Evolutionary conservation across 805 yeast species (phyloP), one percentile per base, ranked within the genome.

Genomic region (Limtongia smithiae): DNA sequence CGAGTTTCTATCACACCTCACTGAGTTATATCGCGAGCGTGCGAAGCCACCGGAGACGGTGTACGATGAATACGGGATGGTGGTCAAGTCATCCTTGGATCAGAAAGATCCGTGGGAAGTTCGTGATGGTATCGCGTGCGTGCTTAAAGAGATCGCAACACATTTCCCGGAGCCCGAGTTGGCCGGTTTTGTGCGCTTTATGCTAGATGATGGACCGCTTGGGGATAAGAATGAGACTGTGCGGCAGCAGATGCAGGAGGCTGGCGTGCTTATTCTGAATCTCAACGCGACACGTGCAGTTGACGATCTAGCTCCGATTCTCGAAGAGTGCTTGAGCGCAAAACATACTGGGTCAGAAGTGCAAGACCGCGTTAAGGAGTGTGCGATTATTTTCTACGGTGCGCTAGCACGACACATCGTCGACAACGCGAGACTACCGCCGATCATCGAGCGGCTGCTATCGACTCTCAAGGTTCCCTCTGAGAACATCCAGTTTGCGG

Each of bases 321-420:
- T 93, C 60, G 97, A 91, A 66, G 62, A 66, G 5, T 78, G 84
- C 31, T 73, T 87, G 40, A 51, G 44, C 14, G 46, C 50, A 7
- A 44, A 51, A 21, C 56, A 56, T 37, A 62, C 8, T 18, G 62
- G 59, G 4, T 42, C 51, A 8, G 73, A 71, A 48, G 62, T 68
- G 5, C 82, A 79, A 58, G 87, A 83, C 64, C 70, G 71, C 30
- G 77, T 87, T 54, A 82, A 82, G 60, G 95, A 89, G 65, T 79
- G 85, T 60, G 83, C 83, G 17, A 85, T 93, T 59, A 83, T 93
- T 49, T 71, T 91, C 38, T 93, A 91, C 62, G 98, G 98, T 60
- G 80, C 93, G 3, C 76, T 90, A 55, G 97, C 96, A 1, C 83
- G 85, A 51, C 96, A 93, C 71, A 75, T 93, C 66, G 60, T 77